Evolutionary conservation across 108 stramenopile species (phyloP).

Genomic region (Cyclotella sp.): DNA sequence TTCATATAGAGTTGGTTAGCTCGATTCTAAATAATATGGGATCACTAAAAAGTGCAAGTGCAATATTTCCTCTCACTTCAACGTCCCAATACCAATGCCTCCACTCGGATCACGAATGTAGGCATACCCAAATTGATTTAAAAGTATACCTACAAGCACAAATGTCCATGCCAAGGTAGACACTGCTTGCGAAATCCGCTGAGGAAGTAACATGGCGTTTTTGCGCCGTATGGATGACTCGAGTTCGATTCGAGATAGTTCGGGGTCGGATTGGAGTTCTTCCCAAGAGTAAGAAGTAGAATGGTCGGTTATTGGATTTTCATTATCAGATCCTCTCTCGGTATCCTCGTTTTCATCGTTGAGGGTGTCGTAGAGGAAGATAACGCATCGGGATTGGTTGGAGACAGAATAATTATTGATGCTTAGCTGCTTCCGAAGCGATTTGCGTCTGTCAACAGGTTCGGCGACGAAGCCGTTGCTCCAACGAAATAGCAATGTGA

Average conservation of each 20-base stretch:
- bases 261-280: slow-evolving; percentile 36
- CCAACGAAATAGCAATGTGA: too few relatives aligned
- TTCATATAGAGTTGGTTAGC: background rate
- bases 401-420: too few relatives aligned
- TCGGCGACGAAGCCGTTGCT: too few relatives aligned
- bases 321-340: slow-evolving; percentile 3
- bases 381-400: too few relatives aligned
- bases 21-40: background rate
- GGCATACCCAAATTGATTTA: slow-evolving; percentile 45
- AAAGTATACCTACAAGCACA: slow-evolving; percentile 37
- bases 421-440: too few relatives aligned
- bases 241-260: slow-evolving; percentile 39
- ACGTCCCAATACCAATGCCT: slow-evolving; percentile 45
- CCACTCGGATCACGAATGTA: slow-evolving; percentile 38
- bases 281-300: slow-evolving; percentile 30
- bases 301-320: background rate
- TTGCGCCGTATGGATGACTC: slow-evolving; percentile 31
- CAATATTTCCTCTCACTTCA: slow-evolving; percentile 20
- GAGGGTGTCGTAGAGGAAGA: too few relatives aligned
- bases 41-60: background rate
- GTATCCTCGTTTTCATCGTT: background rate
- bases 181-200: slow-evolving; percentile 38
- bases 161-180: slow-evolving; percentile 37
- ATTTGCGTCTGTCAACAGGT: too few relatives aligned
- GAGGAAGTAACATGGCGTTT: slow-evolving; percentile 40